Evolutionary conservation across 768 basidiomycete genomes (phyloP).

Genomic region (Boletus reticuloceps): DNA sequence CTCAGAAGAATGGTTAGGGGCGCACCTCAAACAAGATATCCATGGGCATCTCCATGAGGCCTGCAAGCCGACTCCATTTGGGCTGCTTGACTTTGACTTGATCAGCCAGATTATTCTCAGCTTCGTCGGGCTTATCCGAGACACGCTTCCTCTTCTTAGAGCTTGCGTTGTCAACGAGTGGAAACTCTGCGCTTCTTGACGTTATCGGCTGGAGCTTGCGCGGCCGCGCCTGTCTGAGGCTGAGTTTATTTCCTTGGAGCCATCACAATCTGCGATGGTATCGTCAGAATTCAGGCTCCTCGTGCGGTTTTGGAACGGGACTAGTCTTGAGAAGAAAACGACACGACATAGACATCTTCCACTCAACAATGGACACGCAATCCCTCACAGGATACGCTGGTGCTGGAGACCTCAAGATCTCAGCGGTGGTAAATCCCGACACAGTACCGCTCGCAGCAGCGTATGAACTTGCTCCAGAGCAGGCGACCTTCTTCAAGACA

Average conservation of each 20-base stretch:
- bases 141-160: conserved; percentile 28
- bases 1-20: conserved; percentile 19
- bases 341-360: too few species aligned
- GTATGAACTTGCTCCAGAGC: conserved; percentile 10
- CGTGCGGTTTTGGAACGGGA: too few species aligned
- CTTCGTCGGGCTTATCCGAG: conserved; percentile 15
- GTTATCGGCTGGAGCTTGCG: conserved; percentile 22
- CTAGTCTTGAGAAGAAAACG: too few species aligned
- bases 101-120: conserved; percentile 10
- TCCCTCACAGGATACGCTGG: not conserved
- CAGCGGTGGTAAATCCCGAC: not conserved
- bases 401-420: conserved; percentile 9
- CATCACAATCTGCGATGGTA: conserved; percentile 14
- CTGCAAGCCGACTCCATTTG: conserved; percentile 28
- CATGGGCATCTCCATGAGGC: conserved; percentile 35
- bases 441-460: not conserved
- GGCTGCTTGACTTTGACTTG: conserved; percentile 16
- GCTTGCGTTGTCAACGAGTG: conserved; percentile 8
- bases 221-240: conserved; percentile 7
- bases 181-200: conserved; percentile 21
- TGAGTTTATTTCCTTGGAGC: conserved; percentile 17
- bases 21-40: conserved; percentile 35
- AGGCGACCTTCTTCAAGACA: conserved; percentile 26
- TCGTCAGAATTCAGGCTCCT: not conserved
- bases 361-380: not conserved